These are phyloP conservation scores for Botrytis porri DNA, from an alignment of 2,329 filamentous ascomycete species.

Conservation along the genomic window DNA sequence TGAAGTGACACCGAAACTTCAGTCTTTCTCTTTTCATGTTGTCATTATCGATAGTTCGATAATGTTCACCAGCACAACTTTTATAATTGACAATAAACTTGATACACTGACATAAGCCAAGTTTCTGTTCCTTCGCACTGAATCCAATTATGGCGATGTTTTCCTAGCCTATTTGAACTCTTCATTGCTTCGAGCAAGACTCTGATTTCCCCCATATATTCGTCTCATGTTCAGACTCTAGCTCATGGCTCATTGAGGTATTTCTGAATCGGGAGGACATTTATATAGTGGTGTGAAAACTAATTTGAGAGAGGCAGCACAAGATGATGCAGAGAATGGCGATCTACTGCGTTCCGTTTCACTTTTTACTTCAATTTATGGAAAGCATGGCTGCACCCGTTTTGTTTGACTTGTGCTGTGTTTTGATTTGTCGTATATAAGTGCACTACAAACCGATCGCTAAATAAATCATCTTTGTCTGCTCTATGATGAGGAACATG, in stretches of 20 bases:
- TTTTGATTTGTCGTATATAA: no score
- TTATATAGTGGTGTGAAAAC: not conserved
- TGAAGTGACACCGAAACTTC: not conserved
- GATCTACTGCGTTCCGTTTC: no score
- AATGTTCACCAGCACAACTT: not conserved
- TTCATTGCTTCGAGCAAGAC: not conserved
- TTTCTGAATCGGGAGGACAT: not conserved
- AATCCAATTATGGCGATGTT: not conserved
- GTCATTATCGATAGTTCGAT: not conserved
- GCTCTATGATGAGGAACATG: not conserved
- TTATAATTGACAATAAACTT: not conserved
- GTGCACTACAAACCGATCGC: no score
- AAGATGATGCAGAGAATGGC: not conserved
- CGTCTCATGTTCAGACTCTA: not conserved
- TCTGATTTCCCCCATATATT: no score
- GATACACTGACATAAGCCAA: not conserved
- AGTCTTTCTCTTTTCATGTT: not conserved
- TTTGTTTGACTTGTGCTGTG: no score
- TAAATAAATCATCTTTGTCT: not conserved
- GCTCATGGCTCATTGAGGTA: not conserved
- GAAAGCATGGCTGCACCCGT: no score
- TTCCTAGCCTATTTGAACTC: not conserved
- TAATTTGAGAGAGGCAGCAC: not conserved
- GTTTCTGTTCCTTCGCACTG: not conserved
- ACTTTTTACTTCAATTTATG: no score